phyloP scores from a whole-genome alignment of 2,329 filamentous ascomycete species.

The Blastomyces percursus region DNA sequence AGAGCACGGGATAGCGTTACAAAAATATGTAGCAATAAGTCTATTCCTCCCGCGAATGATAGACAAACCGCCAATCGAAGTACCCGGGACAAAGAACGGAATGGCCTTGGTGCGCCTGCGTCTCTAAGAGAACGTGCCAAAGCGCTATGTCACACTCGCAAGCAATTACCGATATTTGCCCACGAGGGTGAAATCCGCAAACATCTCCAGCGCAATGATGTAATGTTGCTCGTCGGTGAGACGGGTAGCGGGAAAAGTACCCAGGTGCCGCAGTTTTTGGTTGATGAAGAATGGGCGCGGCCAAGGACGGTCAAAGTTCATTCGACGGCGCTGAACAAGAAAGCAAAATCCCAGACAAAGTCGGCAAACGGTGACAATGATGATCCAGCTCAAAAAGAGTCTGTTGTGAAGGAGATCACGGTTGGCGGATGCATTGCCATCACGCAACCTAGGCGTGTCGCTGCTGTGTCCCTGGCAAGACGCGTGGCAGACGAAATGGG shows the following conservation, averaged over 20 bases:
- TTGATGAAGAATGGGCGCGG: conserved; percentile 67
- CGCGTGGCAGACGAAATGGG: conserved; percentile 80
- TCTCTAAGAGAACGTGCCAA: conserved; percentile 37
- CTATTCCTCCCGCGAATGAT: background rate
- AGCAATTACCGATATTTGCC: conserved; percentile 69
- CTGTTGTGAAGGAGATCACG: conserved; percentile 33
- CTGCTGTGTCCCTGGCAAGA: conserved; percentile 79
- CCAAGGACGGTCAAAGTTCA: conserved; percentile 44
- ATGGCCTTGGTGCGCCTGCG: conserved; percentile 17
- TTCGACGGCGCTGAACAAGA: conserved; percentile 11
- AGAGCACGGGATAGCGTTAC: background rate
- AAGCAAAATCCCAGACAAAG: conserved; percentile 11
- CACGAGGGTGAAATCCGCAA: conserved; percentile 59
- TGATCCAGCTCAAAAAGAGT: background rate
- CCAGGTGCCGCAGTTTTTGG: conserved; percentile 84
- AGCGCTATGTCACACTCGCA: conserved; percentile 43
- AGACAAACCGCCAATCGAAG: conserved; percentile 4
- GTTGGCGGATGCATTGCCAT: conserved; percentile 80
- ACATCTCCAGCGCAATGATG: conserved; percentile 53
- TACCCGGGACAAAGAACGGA: conserved; percentile 11
- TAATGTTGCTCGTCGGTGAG: conserved; percentile 80
- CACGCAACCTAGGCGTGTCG: conserved; percentile 86
- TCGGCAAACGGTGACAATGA: background rate
- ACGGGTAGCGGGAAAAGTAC: conserved; percentile 97
- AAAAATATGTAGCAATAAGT: conserved; percentile 3